phyloP scores from a whole-genome alignment of 768 basidiomycete species.

The Mycena maculata region DNA sequence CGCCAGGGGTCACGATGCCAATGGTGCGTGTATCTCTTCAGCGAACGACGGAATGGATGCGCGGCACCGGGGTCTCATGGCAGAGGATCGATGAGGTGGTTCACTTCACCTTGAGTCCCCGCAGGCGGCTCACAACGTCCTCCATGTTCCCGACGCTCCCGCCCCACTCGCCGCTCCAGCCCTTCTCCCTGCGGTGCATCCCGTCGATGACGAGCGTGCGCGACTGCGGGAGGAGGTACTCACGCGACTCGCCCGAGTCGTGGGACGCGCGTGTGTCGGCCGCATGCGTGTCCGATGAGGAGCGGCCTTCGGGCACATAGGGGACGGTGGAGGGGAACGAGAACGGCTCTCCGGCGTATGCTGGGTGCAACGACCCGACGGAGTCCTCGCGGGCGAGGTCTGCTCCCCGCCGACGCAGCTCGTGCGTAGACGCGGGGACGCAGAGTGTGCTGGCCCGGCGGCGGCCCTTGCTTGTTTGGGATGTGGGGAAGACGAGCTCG shows the following conservation, averaged over 20 bases:
- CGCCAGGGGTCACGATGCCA: too few species aligned
- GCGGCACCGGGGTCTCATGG: too few species aligned
- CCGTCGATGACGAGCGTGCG: background rate
- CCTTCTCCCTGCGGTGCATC: slow-evolving; percentile 16
- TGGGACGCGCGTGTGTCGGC: background rate
- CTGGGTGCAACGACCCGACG: background rate
- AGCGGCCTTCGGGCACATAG: background rate
- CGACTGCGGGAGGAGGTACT: background rate
- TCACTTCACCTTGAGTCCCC: slow-evolving; percentile 14
- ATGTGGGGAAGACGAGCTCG: slow-evolving; percentile 47
- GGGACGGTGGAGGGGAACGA: slow-evolving; percentile 9
- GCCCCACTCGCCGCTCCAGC: slow-evolving; percentile 30
- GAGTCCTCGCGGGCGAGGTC: background rate
- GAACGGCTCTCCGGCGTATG: background rate
- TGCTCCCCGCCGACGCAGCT: background rate
- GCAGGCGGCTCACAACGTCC: slow-evolving; percentile 24
- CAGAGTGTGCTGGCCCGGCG: slow-evolving; percentile 25
- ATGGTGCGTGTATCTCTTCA: too few species aligned
- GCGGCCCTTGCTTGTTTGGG: background rate
- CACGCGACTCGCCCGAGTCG: background rate
- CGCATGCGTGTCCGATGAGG: slow-evolving; percentile 1
- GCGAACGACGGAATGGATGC: too few species aligned
- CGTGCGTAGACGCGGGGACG: slow-evolving; percentile 15
- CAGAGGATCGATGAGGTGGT: too few species aligned
- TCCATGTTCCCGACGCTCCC: slow-evolving; percentile 19